Percentiles rank a stretch among this genome's conserved stretches.
Evolutionary conservation across 1,139 yeast species (phyloP).

Genomic region (Scheffersomyces cryptocercus): DNA sequence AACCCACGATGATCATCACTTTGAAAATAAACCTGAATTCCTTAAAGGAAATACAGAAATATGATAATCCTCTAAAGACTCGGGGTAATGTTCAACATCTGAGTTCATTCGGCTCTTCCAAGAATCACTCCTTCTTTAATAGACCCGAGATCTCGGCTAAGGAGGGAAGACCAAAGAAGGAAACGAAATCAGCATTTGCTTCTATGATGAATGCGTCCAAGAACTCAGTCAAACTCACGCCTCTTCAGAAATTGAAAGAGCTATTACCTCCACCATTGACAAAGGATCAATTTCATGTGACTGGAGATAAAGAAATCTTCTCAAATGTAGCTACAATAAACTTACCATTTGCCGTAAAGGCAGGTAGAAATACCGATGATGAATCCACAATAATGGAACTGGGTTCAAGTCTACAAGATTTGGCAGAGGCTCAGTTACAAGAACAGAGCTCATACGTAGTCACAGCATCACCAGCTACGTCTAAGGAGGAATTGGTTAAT

Average conservation of each 20-base stretch:
- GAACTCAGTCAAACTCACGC: constrained; percentile 12
- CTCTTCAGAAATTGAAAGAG: constrained; percentile 21
- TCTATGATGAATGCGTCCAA: constrained; percentile 21
- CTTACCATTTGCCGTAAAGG: background rate
- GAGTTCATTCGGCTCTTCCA: background rate
- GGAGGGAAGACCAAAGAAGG: constrained; percentile 1
- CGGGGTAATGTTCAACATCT: constrained; percentile 19
- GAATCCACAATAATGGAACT: background rate
- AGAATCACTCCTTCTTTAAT: background rate
- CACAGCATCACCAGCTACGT: background rate
- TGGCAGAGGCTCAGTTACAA: background rate
- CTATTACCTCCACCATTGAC: constrained; percentile 15
- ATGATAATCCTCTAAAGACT: constrained; percentile 34
- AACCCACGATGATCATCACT: constrained; percentile 20
- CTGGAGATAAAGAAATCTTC: constrained; percentile 2
- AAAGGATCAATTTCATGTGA: constrained; percentile 17
- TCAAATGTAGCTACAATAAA: background rate
- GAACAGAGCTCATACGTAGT: background rate
- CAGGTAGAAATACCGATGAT: background rate
- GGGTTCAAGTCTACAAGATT: background rate
- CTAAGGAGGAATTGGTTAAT: constrained; percentile 4
- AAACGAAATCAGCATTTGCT: constrained; percentile 10
- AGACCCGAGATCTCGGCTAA: background rate
- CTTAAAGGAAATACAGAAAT: constrained; percentile 26
- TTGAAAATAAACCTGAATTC: constrained; percentile 26